Evolutionary conservation across 2,329 filamentous ascomycete species (phyloP).

Genomic region (Lachnellula arida): DNA sequence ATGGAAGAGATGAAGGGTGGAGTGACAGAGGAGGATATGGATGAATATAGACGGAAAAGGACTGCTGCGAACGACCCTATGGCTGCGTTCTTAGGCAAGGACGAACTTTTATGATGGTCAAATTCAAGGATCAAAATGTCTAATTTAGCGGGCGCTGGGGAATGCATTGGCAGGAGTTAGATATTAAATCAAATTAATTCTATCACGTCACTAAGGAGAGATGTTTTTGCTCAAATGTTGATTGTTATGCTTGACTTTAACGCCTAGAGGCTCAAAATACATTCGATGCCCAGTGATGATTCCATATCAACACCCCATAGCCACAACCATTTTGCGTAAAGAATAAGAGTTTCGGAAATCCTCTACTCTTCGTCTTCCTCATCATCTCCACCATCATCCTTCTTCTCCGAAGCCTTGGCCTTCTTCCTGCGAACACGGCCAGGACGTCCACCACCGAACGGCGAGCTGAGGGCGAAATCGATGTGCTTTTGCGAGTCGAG

Average conservation of each 20-base stretch:
- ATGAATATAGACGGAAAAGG: conserved; percentile 75
- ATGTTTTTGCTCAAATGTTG: conserved; percentile 4
- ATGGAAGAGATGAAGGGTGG: conserved; percentile 74
- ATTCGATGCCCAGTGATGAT: conserved; percentile 19
- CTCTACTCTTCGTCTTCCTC: conserved; percentile 67
- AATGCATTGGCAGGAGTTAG: conserved; percentile 7
- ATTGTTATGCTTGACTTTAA: conserved; percentile 21
- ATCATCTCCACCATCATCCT: conserved; percentile 73
- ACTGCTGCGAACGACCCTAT: conserved; percentile 78
- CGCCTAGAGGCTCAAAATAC: conserved; percentile 22
- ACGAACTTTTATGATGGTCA: conserved; percentile 52
- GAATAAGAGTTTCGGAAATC: conserved; percentile 10
- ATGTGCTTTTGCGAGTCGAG: conserved; percentile 99
- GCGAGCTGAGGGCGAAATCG: conserved; percentile 95
- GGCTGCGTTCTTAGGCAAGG: conserved; percentile 73
- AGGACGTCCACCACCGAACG: conserved; percentile 94
- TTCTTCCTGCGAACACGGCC: conserved; percentile 99
- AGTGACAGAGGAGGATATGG: conserved; percentile 78
- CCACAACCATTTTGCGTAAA: conserved; percentile 24
- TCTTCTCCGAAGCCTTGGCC: conserved; percentile 90
- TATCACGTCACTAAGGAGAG: neutral
- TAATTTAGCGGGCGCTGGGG: conserved; percentile 16
- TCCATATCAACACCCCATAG: conserved; percentile 25
- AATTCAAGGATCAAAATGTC: neutral
- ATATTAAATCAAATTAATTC: neutral